phyloP scores from a whole-genome alignment of 23 red algal genomes.

The Gracilaria gracilis region DNA sequence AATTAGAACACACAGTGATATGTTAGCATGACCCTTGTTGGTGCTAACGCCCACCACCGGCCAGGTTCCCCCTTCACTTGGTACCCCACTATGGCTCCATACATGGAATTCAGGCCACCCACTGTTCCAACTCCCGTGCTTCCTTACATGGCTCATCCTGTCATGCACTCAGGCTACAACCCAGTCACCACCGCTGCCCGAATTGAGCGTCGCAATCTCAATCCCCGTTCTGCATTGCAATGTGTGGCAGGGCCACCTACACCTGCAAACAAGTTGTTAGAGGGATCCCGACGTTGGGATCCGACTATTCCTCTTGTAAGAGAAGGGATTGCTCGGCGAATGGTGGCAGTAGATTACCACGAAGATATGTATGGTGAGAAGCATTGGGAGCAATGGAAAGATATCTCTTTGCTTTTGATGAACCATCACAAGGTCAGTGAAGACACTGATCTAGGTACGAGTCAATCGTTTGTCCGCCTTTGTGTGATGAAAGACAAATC shows the following conservation, averaged over 20 bases:
- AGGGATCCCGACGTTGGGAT: background rate
- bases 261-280: background rate
- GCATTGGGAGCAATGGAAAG: constrained; percentile 82
- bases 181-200: background rate
- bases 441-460: constrained; percentile 69
- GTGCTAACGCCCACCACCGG: background rate
- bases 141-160: constrained; percentile 27
- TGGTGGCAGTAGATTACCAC: constrained; percentile 74
- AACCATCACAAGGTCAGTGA: constrained; percentile 87
- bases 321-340: constrained; percentile 47
- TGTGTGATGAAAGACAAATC: constrained; percentile 93
- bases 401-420: constrained; percentile 79
- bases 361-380: constrained; percentile 64
- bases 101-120: constrained; percentile 40
- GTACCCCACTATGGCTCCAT: constrained; percentile 44
- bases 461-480: constrained; percentile 87
- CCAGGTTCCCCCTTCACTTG: constrained; percentile 9
- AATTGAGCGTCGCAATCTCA: background rate
- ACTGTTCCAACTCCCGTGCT: background rate
- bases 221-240: background rate
- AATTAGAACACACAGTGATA: constrained; percentile 9
- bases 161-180: background rate
- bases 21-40: background rate
- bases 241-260: background rate
- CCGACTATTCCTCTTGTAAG: constrained; percentile 45